Conservation (phyloP, 2,329 filamentous ascomycete species). For the Pseudogymnoascus sp. region DNA sequence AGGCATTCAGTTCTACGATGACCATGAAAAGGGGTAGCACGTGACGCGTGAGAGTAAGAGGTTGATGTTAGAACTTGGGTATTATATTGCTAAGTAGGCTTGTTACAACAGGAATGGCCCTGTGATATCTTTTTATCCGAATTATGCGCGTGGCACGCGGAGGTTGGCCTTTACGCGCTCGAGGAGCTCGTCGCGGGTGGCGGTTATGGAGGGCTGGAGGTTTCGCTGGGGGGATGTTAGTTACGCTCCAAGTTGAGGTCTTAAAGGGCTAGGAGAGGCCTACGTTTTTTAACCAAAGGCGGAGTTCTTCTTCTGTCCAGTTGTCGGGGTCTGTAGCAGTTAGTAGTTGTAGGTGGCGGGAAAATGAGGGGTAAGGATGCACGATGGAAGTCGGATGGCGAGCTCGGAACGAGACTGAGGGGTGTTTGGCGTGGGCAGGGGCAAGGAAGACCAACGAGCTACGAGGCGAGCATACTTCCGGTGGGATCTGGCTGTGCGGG, state of each 20-base stretch:
- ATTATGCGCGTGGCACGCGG: slow-evolving; percentile 31
- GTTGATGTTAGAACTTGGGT: neutral
- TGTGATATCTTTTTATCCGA: neutral
- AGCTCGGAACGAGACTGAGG: neutral
- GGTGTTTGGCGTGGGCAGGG: neutral
- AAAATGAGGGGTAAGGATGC: neutral
- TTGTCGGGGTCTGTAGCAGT: slow-evolving; percentile 44
- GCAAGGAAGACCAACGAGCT: slow-evolving; percentile 2
- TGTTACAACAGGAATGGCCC: neutral
- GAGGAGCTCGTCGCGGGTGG: slow-evolving; percentile 55
- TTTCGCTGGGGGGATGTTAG: slow-evolving; percentile 42
- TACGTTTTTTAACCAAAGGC: slow-evolving; percentile 73
- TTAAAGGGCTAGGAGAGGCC: slow-evolving; percentile 26
- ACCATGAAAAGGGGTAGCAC: neutral
- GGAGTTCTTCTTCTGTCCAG: slow-evolving; percentile 76
- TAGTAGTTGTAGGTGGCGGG: neutral
- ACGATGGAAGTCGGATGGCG: neutral
- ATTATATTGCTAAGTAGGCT: slow-evolving; percentile 1
- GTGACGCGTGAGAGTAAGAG: neutral
- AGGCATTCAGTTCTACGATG: neutral
- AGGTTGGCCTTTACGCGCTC: slow-evolving; percentile 63
- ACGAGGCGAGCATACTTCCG: slow-evolving; percentile 48
- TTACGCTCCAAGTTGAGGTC: neutral
- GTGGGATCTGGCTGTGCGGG: slow-evolving; percentile 66
- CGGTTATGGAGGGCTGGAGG: slow-evolving; percentile 48